Evolutionary conservation across 306 rosid genomes (phyloP).

Genomic region (Dalbergia cochinchinensis): DNA sequence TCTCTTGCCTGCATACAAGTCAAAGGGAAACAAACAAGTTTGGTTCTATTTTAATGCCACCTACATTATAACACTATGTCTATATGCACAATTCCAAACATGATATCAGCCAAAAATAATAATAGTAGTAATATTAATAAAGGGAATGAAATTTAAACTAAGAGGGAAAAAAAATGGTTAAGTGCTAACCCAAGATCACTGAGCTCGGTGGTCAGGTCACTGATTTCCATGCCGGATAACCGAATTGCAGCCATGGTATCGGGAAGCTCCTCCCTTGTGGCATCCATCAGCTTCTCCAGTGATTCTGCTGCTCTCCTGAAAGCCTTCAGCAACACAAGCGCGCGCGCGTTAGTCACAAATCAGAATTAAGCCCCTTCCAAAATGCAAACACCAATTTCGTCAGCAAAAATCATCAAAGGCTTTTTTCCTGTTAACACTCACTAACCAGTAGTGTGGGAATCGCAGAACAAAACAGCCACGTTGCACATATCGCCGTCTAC

Average conservation of each 20-base stretch:
- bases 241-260: constrained; percentile 90
- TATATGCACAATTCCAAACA: background rate
- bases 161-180: background rate
- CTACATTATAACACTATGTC: background rate
- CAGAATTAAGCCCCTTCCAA: constrained; percentile 9
- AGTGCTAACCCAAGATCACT: constrained; percentile 77
- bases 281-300: constrained; percentile 88
- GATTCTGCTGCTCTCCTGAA: constrained; percentile 93
- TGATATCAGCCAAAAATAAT: background rate
- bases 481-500: constrained; percentile 79
- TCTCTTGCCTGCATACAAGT: constrained; percentile 69
- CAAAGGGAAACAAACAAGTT: background rate
- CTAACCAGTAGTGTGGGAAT: constrained; percentile 93
- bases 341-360: constrained; percentile 30
- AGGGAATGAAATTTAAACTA: background rate
- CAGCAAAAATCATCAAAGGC: background rate
- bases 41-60: background rate
- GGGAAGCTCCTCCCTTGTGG: constrained; percentile 89
- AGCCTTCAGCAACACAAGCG: constrained; percentile 58
- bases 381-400: constrained; percentile 7
- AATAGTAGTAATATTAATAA: too few relatives aligned
- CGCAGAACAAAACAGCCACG: constrained; percentile 90
- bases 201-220: constrained; percentile 87
- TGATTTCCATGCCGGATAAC: constrained; percentile 95
- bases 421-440: background rate